Evolutionary conservation across 345 rosid genomes (phyloP), one percentile per base, ranked within the genome.

Genomic region (Citrus mangshanensis): DNA sequence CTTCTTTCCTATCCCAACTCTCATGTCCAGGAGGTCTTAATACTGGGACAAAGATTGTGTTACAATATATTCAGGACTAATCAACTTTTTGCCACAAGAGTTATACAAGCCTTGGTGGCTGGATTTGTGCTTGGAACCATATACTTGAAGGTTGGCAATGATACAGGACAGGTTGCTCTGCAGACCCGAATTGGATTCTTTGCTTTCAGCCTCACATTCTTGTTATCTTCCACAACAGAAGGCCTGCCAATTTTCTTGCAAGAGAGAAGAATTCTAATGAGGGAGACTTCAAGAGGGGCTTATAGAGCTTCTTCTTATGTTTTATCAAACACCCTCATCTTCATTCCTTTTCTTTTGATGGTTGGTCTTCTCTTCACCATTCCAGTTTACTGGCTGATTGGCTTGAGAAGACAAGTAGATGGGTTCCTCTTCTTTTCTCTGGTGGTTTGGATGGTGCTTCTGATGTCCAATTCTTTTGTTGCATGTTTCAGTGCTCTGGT

Each of bases 401-500:
- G 98, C 14, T 84, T 95, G 67, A 87, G 94, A 83, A 80, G 83
- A 21, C 86, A 79, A 9, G 42, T 88, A 0, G 89, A 86, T 24
- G 95, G 90, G 42, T 95, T 91, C 77, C 81, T 90, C 30, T 93
- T 92, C 94, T 93, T 90, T 80, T 83, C 86, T 22, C 82, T 93
- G 18, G 91, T 93, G 78, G 93, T 90, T 0, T 95, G 97, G 98
- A 81, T 92, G 89, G 90, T 92, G 55, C 86, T 90, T 59, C 75
- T 87, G 28, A 92, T 92, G 97, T 89, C 98, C 30, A 93, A 93
- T 79, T 95, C 98, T 7, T 92, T 95, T 25, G 97, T 93, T 25
- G 92, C 95, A 21, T 92, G 98, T 83, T 92, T 95, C 82, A 92
- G 98, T 84, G 98, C 95, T 10, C 92, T 95, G 14, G 98, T 93